phyloP scores from a whole-genome alignment of 1,139 yeast species.

The Magnusiomyces starmeri region DNA sequence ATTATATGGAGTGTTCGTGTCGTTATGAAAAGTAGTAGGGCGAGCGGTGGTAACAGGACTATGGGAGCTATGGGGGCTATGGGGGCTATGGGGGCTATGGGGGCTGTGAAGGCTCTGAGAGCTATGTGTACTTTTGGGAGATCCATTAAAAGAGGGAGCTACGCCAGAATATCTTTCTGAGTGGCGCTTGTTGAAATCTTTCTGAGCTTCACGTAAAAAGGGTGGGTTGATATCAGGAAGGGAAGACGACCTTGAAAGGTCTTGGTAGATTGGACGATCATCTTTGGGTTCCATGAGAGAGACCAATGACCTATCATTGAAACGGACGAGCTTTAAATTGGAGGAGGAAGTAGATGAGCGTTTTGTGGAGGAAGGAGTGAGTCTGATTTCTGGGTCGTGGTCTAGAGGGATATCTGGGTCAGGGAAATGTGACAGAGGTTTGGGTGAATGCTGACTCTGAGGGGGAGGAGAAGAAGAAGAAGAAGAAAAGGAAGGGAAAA shows the following conservation, averaged over 20 bases:
- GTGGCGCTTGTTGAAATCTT: neutral
- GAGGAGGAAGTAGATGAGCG: neutral
- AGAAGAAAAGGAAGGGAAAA: neutral
- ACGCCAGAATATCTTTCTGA: neutral
- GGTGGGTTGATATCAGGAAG: neutral
- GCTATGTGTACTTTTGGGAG: neutral
- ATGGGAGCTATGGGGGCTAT: neutral
- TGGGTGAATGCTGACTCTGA: neutral
- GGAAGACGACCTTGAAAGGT: neutral
- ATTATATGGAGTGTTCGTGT: neutral
- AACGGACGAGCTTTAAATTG: neutral
- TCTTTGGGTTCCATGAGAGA: neutral
- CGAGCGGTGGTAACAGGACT: neutral
- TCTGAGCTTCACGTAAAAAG: neutral
- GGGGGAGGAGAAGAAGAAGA: neutral
- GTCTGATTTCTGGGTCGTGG: too few species aligned
- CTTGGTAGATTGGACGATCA: neutral
- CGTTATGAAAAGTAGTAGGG: neutral
- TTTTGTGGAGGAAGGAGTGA: neutral
- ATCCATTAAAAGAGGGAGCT: neutral
- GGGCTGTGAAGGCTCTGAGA: too few species aligned
- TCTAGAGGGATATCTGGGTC: neutral
- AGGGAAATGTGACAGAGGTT: neutral
- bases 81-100: neutral
- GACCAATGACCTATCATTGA: neutral